Percentiles rank a stretch among this genome's conserved stretches.
Evolutionary conservation across 208 protist species (phyloP).

Genomic region (Porcisia deanei): DNA sequence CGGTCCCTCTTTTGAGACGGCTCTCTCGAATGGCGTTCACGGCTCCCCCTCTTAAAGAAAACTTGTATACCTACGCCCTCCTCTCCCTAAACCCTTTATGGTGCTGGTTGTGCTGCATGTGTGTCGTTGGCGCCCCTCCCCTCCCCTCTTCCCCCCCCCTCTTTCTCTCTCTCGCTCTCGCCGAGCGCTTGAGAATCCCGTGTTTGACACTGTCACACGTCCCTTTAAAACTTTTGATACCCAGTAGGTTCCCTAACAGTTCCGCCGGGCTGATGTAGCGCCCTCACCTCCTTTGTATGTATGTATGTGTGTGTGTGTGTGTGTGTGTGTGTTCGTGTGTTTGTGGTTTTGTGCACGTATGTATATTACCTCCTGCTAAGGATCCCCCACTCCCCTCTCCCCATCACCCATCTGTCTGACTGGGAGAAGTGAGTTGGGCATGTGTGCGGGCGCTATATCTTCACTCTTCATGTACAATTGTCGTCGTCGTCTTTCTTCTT

Average conservation of each 20-base stretch:
- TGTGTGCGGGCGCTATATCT: not conserved
- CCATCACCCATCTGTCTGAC: not conserved
- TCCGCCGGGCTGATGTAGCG: not conserved
- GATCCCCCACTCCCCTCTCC: not conserved
- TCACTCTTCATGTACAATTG: conserved; percentile 9
- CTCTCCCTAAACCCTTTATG: not conserved
- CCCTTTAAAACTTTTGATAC: not conserved
- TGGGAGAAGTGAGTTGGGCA: not conserved
- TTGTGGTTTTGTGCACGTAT: not conserved
- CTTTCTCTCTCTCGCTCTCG: not conserved
- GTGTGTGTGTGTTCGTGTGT: not conserved
- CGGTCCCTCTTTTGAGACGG: not conserved
- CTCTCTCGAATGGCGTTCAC: not conserved
- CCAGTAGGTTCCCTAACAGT: not conserved
- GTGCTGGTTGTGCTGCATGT: not conserved
- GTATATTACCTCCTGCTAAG: not conserved
- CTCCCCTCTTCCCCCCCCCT: not conserved
- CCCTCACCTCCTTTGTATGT: not conserved
- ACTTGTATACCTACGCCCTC: not conserved
- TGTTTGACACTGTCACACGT: not conserved
- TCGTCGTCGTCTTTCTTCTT: not conserved
- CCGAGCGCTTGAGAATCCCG: not conserved
- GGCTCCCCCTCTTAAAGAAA: no score
- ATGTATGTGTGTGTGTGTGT: not conserved
- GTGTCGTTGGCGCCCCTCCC: not conserved